Evolutionary conservation across 768 basidiomycete species (phyloP), one percentile per base, ranked within the genome.

Genomic region (Suillus placidus): DNA sequence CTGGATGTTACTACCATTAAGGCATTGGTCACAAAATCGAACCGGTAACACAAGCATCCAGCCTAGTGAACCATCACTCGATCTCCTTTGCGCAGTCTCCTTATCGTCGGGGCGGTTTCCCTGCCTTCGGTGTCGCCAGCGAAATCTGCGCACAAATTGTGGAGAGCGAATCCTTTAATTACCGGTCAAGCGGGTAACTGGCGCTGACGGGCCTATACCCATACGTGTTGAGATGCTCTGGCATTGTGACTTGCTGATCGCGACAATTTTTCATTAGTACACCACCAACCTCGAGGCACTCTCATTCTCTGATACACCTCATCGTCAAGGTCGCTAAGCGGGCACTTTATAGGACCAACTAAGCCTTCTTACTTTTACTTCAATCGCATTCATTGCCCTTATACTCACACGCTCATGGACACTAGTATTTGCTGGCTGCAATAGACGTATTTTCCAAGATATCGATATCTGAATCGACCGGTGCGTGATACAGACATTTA

Each of bases 61-160:
- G 13, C 34, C 26, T 32, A 30, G 26, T 64, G 38, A 26, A 51
- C 60, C 13, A 3, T 1, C 20, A 32, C n/a, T 45, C 66, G 60
- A 61, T 26, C 56, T 72, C 49, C 42, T 58, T 34, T 67, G 32
- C 2, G 12, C 69, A 95, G 94, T 64, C 85, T 99, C 69, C 84
- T 99, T 62, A 92, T 92, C 65, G 95, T 95, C 60, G 97, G 80
- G 97, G 97, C 78, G 97, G 97, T 47, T 99, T 97, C 94, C 97
- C 97, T 43, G 89, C 87, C 54, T 99, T 98, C 78, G 94, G 97
- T 82, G 96, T 99, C 63, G 97, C 96, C 69, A 96, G 95, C 71
- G 97, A 99, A 80, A 97, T 99, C 73, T 94, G 93, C 71, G 97
- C 97, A 14, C 95, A 98, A 79, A 94, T 99, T 71, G 85, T 96